phyloP scores from a whole-genome alignment of 116 monocot genomes.

The Posidonia oceanica region DNA sequence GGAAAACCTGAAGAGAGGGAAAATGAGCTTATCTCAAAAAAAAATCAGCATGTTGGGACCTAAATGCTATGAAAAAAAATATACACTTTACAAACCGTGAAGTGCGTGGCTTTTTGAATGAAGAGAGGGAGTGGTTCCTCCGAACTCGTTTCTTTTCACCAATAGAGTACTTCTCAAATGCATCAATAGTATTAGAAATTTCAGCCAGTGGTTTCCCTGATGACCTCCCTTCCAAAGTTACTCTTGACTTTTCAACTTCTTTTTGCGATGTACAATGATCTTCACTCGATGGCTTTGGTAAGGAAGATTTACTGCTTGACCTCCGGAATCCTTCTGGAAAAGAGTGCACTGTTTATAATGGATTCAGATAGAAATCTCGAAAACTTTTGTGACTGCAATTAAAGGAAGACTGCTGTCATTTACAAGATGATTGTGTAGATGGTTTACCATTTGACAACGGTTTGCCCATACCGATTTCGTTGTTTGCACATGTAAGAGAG shows the following conservation, averaged over 20 bases:
- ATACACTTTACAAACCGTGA: slow-evolving; percentile 37
- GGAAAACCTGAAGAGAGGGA: slow-evolving; percentile 45
- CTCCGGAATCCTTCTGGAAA: not conserved
- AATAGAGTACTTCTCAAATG: slow-evolving; percentile 16
- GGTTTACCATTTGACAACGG: not conserved
- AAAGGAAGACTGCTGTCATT: not conserved
- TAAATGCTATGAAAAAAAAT: slow-evolving; percentile 6
- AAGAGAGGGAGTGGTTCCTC: slow-evolving; percentile 37
- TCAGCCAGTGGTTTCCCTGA: slow-evolving; percentile 29
- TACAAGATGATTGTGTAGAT: not conserved
- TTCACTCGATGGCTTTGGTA: slow-evolving; percentile 11
- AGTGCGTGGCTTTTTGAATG: slow-evolving; percentile 82
- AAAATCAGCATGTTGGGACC: not conserved
- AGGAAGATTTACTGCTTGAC: slow-evolving; percentile 9
- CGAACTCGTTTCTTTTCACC: slow-evolving; percentile 36
- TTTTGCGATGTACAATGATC: slow-evolving; percentile 2
- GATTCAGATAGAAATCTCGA: not conserved
- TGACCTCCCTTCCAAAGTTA: slow-evolving; percentile 9
- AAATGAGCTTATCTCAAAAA: not conserved
- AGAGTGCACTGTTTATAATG: slow-evolving; percentile 2
- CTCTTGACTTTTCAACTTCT: slow-evolving; percentile 6
- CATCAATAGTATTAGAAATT: slow-evolving; percentile 27
- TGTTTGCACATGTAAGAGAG: not conserved
- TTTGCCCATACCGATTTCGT: not conserved
- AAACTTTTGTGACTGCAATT: not conserved